A percentile compares a stretch with the other conserved stretches of the same genome.
phyloP scores from a whole-genome alignment of 192 early-diverging fungal genomes.

The Entophlyctis helioformis region DNA sequence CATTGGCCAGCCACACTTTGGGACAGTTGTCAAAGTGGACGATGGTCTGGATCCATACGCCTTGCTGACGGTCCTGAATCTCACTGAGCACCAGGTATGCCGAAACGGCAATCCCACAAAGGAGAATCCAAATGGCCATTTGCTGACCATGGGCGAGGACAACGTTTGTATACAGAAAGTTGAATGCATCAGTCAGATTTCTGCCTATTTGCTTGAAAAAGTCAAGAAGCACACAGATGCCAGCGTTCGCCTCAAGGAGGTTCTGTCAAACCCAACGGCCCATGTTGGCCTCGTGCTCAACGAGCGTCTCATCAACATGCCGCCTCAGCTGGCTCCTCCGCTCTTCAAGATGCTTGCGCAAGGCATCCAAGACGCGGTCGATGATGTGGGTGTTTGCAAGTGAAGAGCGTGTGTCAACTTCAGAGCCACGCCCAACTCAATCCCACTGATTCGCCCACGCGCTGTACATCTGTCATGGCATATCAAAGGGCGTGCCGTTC shows the following conservation, averaged over 20 bases:
- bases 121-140: no score
- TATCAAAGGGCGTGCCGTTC: constrained; percentile 60
- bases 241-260: not conserved
- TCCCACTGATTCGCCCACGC: not conserved
- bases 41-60: constrained; percentile 73
- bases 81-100: constrained; percentile 52
- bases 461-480: constrained; percentile 5
- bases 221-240: constrained; percentile 8
- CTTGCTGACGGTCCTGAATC: constrained; percentile 59
- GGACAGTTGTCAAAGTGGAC: constrained; percentile 84
- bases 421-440: not conserved
- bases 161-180: no score
- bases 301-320: constrained; percentile 94
- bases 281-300: constrained; percentile 61
- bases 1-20: constrained; percentile 60
- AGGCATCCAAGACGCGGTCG: constrained; percentile 64
- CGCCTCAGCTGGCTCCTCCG: constrained; percentile 77
- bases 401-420: not conserved
- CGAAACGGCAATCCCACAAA: no score
- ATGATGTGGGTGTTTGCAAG: constrained; percentile 34
- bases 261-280: constrained; percentile 4
- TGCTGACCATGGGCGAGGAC: no score
- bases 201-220: constrained; percentile 60
- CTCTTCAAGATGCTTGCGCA: constrained; percentile 85
- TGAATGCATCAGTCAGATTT: constrained; percentile 10